Conservation (phyloP, 805 yeast species). For the Starmerella gropengiesseri region DNA sequence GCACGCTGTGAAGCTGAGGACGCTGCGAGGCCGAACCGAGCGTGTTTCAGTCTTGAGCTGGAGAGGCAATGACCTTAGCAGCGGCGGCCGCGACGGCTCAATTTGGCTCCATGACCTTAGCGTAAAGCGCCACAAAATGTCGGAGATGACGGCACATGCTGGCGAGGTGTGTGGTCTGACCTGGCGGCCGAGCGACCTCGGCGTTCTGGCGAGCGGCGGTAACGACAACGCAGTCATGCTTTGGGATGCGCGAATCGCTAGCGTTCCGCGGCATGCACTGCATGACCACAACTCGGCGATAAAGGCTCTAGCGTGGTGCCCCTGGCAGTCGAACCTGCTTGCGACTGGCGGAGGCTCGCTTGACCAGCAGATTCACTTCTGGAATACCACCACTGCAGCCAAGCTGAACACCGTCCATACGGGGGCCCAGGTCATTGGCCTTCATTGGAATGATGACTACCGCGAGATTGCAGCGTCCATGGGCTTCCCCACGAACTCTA, state of each 20-base stretch:
- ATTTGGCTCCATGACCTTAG: conserved; percentile 86
- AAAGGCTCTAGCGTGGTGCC: conserved; percentile 92
- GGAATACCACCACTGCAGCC: conserved; percentile 90
- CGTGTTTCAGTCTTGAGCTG: conserved; percentile 78
- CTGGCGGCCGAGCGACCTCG: conserved; percentile 66
- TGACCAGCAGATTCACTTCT: conserved; percentile 80
- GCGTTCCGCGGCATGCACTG: conserved; percentile 60
- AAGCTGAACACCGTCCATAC: conserved; percentile 78
- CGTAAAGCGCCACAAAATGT: conserved; percentile 60
- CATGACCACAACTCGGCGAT: conserved; percentile 86
- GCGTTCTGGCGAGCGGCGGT: conserved; percentile 82
- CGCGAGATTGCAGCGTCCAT: conserved; percentile 85
- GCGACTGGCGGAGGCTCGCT: conserved; percentile 98
- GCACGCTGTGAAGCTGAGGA: conserved; percentile 57
- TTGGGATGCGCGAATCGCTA: conserved; percentile 71
- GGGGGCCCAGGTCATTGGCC: conserved; percentile 87
- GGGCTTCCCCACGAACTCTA: conserved; percentile 80
- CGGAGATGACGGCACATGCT: conserved; percentile 51
- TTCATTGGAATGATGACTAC: conserved; percentile 62
- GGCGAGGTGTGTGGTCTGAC: conserved; percentile 91
- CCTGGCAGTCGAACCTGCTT: conserved; percentile 63
- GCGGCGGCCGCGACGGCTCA: conserved; percentile 82
- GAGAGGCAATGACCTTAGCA: conserved; percentile 67
- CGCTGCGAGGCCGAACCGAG: conserved; percentile 63
- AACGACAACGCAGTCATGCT: conserved; percentile 87